phyloP scores from a whole-genome alignment of 805 yeast genomes.

The Hagleromyces aurorensis region DNA sequence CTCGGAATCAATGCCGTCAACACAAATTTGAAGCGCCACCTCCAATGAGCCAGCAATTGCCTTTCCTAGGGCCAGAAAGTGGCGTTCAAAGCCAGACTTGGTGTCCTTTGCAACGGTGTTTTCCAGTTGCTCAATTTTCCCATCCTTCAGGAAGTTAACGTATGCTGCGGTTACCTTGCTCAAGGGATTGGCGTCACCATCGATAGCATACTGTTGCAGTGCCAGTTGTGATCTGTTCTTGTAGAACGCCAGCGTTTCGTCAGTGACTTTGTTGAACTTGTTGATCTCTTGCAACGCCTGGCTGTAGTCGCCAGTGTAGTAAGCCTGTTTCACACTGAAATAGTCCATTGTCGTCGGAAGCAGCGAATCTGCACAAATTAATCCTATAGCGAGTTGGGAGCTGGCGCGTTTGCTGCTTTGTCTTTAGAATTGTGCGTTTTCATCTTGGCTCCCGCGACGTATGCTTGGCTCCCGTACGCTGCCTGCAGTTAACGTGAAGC shows the following conservation, averaged over 20 bases:
- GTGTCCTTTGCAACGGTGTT: slow-evolving; percentile 10
- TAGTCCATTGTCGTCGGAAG: slow-evolving; percentile 40
- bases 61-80: slow-evolving; percentile 24
- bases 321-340: slow-evolving; percentile 48
- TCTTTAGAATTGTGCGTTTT: too few relatives aligned
- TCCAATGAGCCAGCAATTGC: slow-evolving; percentile 24
- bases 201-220: slow-evolving; percentile 20
- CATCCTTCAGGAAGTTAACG: slow-evolving; percentile 15
- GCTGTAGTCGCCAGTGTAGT: slow-evolving; percentile 50
- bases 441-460: too few relatives aligned
- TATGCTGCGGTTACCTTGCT: slow-evolving; percentile 29
- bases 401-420: too few relatives aligned
- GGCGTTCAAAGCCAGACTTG: slow-evolving; percentile 18
- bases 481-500: too few relatives aligned
- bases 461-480: too few relatives aligned
- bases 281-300: slow-evolving; percentile 36
- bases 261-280: slow-evolving; percentile 33
- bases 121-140: slow-evolving; percentile 13
- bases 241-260: slow-evolving; percentile 27
- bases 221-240: slow-evolving; percentile 30
- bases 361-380: too few relatives aligned
- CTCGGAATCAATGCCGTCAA: slow-evolving; percentile 38
- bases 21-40: slow-evolving; percentile 34
- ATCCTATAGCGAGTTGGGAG: too few relatives aligned
- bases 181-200: slow-evolving; percentile 17